A percentile compares a stretch with the other conserved stretches of the same genome.
Evolutionary conservation across 2,329 filamentous ascomycete genomes (phyloP).

Genomic region (Metarhizium sp.): DNA sequence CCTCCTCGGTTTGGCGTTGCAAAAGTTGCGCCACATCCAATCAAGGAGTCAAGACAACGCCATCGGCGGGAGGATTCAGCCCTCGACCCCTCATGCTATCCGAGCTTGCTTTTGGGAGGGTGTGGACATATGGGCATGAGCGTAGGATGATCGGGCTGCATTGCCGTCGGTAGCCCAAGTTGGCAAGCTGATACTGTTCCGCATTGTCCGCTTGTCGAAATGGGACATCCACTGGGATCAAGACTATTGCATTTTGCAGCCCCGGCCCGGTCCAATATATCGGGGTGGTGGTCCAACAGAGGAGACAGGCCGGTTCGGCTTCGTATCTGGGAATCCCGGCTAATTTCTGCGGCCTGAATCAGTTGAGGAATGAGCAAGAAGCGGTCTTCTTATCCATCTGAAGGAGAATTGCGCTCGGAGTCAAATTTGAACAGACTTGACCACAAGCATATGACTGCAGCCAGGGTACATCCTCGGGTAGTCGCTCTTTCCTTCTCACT

Average conservation of each 20-base stretch:
- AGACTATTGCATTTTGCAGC: not conserved
- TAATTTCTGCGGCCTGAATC: not conserved
- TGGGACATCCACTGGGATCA: no score
- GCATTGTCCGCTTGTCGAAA: no score
- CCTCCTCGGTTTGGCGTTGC: not conserved
- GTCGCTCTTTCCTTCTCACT: not conserved
- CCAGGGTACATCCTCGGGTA: not conserved
- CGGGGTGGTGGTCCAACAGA: not conserved
- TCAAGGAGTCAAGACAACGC: not conserved
- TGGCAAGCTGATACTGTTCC: no score
- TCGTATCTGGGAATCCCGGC: not conserved
- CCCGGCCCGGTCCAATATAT: not conserved
- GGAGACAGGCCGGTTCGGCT: not conserved
- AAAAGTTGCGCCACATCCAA: not conserved
- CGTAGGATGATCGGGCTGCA: not conserved
- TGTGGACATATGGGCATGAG: no score
- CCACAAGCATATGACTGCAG: not conserved
- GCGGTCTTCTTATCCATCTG: not conserved
- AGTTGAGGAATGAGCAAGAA: not conserved
- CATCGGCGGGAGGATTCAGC: not conserved
- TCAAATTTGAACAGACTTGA: not conserved
- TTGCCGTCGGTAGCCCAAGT: no score
- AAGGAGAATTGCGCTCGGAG: not conserved
- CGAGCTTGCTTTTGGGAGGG: no score
- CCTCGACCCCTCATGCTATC: not conserved